Percentiles rank a stretch among this genome's conserved stretches.
Conservation (phyloP, 169 alveolate species). For the Cryptosporidium sp. region DNA sequence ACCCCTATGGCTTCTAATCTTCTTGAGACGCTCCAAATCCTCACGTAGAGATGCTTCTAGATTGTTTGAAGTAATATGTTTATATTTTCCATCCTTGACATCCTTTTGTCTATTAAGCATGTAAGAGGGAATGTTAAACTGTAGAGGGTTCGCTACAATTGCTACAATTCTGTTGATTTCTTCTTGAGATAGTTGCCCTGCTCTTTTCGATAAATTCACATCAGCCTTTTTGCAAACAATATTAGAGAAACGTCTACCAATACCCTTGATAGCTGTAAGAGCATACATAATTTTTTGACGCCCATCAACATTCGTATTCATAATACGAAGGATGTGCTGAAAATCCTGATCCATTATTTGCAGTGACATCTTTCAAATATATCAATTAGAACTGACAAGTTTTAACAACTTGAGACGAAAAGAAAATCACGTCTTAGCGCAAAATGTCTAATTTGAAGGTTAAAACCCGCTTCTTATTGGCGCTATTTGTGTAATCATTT, state of each 20-base stretch:
- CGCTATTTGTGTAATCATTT: neutral
- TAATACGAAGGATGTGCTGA: constrained; percentile 97
- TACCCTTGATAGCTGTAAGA: constrained; percentile 96
- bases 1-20: constrained; percentile 97
- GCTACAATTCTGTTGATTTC: constrained; percentile 92
- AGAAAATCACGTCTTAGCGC: constrained; percentile 53
- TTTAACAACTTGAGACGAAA: constrained; percentile 6
- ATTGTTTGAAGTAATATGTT: constrained; percentile 94
- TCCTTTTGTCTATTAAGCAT: constrained; percentile 97
- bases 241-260: constrained; percentile 98
- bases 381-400: neutral
- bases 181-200: constrained; percentile 97
- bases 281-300: constrained; percentile 97
- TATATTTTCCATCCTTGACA: constrained; percentile 93
- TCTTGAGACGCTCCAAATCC: constrained; percentile 98
- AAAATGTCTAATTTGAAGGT: constrained; percentile 28
- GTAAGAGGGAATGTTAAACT: constrained; percentile 98
- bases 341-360: constrained; percentile 89
- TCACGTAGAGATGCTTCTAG: constrained; percentile 98
- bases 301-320: constrained; percentile 99
- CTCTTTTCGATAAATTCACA: constrained; percentile 96
- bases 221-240: constrained; percentile 97
- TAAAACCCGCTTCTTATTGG: constrained; percentile 1
- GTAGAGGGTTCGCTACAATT: constrained; percentile 91
- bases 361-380: constrained; percentile 77